These are phyloP conservation scores for Colletotrichum sp. DNA, from an alignment of 2,329 filamentous ascomycete species.

Conservation along the genomic window DNA sequence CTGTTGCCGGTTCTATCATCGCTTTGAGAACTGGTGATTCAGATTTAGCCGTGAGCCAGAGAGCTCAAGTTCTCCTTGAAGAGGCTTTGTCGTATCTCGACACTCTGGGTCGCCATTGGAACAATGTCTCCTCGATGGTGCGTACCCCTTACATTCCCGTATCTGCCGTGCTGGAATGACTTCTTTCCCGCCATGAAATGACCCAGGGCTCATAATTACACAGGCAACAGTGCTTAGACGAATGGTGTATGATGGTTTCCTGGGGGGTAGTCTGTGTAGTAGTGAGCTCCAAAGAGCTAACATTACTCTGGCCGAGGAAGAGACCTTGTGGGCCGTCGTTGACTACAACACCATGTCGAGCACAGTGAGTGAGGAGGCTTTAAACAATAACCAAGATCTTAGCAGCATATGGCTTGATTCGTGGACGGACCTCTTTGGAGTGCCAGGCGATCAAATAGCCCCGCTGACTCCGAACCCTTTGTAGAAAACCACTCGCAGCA, in stretches of 20 bases:
- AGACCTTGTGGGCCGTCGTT: neutral
- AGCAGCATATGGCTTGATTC: neutral
- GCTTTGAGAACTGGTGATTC: neutral
- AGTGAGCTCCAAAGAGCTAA: neutral
- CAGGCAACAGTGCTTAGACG: neutral
- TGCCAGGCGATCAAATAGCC: neutral
- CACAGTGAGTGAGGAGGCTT: neutral
- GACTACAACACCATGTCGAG: neutral
- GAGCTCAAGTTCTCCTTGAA: neutral
- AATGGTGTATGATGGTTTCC: neutral
- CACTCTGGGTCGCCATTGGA: neutral
- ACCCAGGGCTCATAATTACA: rapidly evolving
- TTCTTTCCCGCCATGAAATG: neutral
- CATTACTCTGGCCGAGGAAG: neutral
- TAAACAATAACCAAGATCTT: neutral
- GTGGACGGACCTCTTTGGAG: neutral
- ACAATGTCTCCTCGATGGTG: neutral
- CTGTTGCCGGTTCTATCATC: neutral
- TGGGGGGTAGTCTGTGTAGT: neutral
- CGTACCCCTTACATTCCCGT: neutral
- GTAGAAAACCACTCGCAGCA: neutral
- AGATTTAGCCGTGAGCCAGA: neutral
- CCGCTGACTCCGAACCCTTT: neutral
- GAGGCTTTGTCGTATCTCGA: neutral
- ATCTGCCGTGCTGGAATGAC: rapidly evolving